Percentiles rank a stretch among this genome's conserved stretches.
These are phyloP conservation scores for Tetracentron sinense DNA, from an alignment of 164 flowering plant genomes.

Conservation along the genomic window DNA sequence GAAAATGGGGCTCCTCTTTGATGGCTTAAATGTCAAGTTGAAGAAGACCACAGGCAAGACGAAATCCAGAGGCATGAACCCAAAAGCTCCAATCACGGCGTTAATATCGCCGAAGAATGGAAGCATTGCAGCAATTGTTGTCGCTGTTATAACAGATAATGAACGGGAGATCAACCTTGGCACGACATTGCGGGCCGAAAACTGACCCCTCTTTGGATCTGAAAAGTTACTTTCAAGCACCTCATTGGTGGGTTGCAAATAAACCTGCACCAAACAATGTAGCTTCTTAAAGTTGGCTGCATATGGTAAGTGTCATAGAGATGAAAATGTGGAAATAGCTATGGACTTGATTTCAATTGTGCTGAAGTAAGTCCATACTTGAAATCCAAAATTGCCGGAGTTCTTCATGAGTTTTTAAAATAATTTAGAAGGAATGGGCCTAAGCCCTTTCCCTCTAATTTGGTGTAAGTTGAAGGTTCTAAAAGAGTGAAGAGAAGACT, in stretches of 20 bases:
- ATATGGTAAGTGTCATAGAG: too few species aligned
- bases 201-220: constrained; percentile 46
- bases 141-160: constrained; percentile 45
- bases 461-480: too few species aligned
- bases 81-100: constrained; percentile 71
- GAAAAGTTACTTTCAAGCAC: constrained; percentile 53
- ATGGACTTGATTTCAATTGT: too few species aligned
- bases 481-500: too few species aligned
- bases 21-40: constrained; percentile 71
- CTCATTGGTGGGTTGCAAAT: constrained; percentile 82
- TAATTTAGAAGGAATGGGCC: too few species aligned
- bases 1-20: constrained; percentile 37
- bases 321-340: too few species aligned
- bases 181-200: constrained; percentile 58
- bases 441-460: too few species aligned
- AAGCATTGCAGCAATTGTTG: constrained; percentile 74
- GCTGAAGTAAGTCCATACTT: too few species aligned
- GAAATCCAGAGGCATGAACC: constrained; percentile 76
- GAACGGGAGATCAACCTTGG: constrained; percentile 64
- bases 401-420: too few species aligned
- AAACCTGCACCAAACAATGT: constrained; percentile 41
- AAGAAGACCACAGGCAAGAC: constrained; percentile 69
- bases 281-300: too few species aligned
- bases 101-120: constrained; percentile 92
- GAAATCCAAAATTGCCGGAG: too few species aligned